Evolutionary conservation across 495 filamentous ascomycete genomes (phyloP).

Genomic region (Xylaria palmicola): DNA sequence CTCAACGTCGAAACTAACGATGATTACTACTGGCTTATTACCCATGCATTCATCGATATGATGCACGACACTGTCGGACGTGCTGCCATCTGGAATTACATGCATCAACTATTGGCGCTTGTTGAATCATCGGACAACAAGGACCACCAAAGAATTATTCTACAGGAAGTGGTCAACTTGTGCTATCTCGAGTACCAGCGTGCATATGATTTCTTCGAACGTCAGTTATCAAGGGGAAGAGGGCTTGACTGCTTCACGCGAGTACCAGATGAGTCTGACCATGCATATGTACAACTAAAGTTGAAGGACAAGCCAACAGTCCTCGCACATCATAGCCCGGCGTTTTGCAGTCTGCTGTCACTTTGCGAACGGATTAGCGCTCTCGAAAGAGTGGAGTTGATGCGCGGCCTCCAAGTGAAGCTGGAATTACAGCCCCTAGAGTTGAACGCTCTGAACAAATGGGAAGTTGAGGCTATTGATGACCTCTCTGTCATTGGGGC

Average conservation of each 20-base stretch:
- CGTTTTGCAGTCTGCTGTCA: constrained; percentile 32
- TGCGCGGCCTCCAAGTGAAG: too few relatives aligned
- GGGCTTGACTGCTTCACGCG: constrained; percentile 37
- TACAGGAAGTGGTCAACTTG: constrained; percentile 39
- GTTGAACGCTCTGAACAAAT: constrained; percentile 21
- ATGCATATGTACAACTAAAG: constrained; percentile 26
- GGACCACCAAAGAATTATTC: constrained; percentile 22
- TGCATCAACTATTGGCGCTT: constrained; percentile 31
- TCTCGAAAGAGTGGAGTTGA: constrained; percentile 24
- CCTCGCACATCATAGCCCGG: constrained; percentile 23
- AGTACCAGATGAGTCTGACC: constrained; percentile 27
- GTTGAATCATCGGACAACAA: constrained; percentile 22
- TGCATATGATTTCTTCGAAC: constrained; percentile 29
- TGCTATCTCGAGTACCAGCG: constrained; percentile 39
- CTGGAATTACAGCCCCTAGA: constrained; percentile 10
- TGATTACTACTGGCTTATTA: too few relatives aligned
- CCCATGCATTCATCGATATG: constrained; percentile 32
- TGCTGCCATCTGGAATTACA: constrained; percentile 37
- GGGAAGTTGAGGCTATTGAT: constrained; percentile 24
- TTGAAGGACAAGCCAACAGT: constrained; percentile 33
- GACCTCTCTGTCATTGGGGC: constrained; percentile 27
- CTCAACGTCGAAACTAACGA: constrained; percentile 26
- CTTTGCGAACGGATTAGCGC: constrained; percentile 30
- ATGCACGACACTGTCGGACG: constrained; percentile 31
- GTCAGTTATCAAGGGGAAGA: constrained; percentile 23